phyloP scores from a whole-genome alignment of 345 rosid species.

The Rhodamnia rubescens region DNA sequence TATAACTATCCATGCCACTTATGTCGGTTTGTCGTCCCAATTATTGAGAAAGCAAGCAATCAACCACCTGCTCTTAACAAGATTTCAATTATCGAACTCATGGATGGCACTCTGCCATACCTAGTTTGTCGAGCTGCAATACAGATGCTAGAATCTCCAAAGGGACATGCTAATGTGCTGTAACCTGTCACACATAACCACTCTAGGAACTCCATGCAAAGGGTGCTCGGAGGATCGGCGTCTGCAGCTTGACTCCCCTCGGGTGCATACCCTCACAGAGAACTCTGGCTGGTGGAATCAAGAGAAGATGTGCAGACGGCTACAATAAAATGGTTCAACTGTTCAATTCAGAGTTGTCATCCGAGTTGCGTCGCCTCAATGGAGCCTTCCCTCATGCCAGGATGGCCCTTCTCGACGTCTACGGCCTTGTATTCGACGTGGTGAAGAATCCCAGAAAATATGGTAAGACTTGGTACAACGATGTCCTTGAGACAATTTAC shows the following conservation, averaged over 20 bases:
- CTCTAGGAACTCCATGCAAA: conserved; percentile 13
- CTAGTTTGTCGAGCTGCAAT: background rate
- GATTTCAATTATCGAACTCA: background rate
- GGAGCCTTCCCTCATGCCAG: background rate
- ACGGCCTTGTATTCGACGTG: conserved; percentile 5
- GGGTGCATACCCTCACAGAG: conserved; percentile 24
- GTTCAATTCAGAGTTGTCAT: conserved; percentile 14
- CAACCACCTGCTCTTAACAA: background rate
- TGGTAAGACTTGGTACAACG: conserved; percentile 8
- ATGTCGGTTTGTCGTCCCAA: background rate
- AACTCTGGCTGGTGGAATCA: conserved; percentile 5
- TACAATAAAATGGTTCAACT: conserved; percentile 12
- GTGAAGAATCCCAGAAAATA: conserved; percentile 5
- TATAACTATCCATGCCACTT: no score
- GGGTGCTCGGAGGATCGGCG: conserved; percentile 21
- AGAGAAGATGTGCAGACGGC: conserved; percentile 7
- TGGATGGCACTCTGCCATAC: background rate
- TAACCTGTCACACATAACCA: background rate
- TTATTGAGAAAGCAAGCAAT: background rate
- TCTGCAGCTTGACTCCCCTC: conserved; percentile 4
- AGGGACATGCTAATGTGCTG: background rate
- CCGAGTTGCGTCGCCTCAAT: background rate
- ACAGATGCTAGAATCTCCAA: background rate
- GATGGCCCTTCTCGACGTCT: conserved; percentile 9
- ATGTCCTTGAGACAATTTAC: background rate